Evolutionary conservation across 2,329 filamentous ascomycete species (phyloP), one percentile per base, ranked within the genome.

Genomic region (Beauveria scarabaeidicola): DNA sequence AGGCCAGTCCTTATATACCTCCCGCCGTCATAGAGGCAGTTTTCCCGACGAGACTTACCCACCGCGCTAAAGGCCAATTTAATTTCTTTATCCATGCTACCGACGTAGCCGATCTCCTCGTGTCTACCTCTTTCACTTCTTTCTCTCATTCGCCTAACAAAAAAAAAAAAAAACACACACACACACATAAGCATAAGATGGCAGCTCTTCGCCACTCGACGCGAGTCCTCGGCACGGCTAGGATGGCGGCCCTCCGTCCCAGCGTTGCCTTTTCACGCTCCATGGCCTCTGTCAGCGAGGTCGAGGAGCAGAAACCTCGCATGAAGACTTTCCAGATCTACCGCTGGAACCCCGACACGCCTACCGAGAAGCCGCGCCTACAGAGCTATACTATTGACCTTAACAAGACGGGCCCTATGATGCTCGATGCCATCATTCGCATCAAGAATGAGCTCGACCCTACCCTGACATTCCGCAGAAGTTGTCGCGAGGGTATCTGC

Each of bases 401-500:
- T 68, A 97, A 97, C 82, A 97, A 97, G 88, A 99, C 94, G 46
- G 94, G 94, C 36, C 94, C 94, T 66, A 99, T 99, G 94, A 87
- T 99, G 78, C 78, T 99, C 70, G 94, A 99, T 75, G 94, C 94
- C 60, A 80, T 99, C 69, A 94, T 99, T 75, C 83, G 93, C 69
- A 97, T 99, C 78, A 99, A 99, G 89, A 99, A 99, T 77, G 94
- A 99, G 83, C 77, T 96, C 64, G 94, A 99, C 76, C 91, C 94
- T 55, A 97, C 94, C 50, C 78, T 99, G 70, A 97, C 94, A 58
- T 99, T 99, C 83, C 85, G 94, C 73, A 80, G 94, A 75, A 95
- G 90, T 76, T 99, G 94, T 80, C 84, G 94, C 78, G 94, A 99
- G 83, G 94, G 94, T 68, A 99, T 99, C 71, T 99, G 94, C 73